phyloP scores from a whole-genome alignment of 768 basidiomycete genomes.

The Tylopilus sp. region DNA sequence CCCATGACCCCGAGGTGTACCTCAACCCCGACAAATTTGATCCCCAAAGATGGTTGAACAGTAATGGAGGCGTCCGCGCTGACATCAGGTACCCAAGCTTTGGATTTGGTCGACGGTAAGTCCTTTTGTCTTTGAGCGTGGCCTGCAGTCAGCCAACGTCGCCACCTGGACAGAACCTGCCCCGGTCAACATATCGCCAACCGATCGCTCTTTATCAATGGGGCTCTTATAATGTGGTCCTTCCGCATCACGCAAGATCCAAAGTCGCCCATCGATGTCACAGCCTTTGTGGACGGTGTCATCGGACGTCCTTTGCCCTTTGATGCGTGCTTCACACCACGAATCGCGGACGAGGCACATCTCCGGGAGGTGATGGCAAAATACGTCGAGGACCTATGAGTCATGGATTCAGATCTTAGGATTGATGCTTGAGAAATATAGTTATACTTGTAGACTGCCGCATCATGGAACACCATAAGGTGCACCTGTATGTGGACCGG shows the following conservation, averaged over 20 bases:
- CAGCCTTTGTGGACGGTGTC: slow-evolving; percentile 61
- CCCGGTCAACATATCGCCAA: slow-evolving; percentile 60
- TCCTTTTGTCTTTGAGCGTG: neutral
- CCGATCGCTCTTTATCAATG: slow-evolving; percentile 64
- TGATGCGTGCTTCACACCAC: slow-evolving; percentile 51
- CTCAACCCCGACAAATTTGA: slow-evolving; percentile 57
- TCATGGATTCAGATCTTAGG: neutral
- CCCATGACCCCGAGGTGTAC: slow-evolving; percentile 55
- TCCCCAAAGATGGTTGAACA: slow-evolving; percentile 52
- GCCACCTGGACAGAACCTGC: slow-evolving; percentile 45
- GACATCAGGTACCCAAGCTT: slow-evolving; percentile 53
- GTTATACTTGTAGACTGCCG: too few relatives aligned
- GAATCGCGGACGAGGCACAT: slow-evolving; percentile 28
- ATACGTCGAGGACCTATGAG: slow-evolving; percentile 20
- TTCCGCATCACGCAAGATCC: slow-evolving; percentile 56
- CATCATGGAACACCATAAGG: too few relatives aligned
- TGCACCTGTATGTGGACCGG: too few relatives aligned
- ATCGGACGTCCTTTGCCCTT: slow-evolving; percentile 65
- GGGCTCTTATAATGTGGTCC: slow-evolving; percentile 62
- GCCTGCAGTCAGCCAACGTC: neutral
- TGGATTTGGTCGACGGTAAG: slow-evolving; percentile 49
- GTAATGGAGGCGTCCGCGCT: slow-evolving; percentile 41
- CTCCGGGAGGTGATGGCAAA: slow-evolving; percentile 26
- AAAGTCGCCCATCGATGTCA: slow-evolving; percentile 51
- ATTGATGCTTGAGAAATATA: too few relatives aligned